Percentiles rank a stretch among this genome's conserved stretches.
phyloP scores from a whole-genome alignment of 805 yeast species.

The Kodamaea laetipori region DNA sequence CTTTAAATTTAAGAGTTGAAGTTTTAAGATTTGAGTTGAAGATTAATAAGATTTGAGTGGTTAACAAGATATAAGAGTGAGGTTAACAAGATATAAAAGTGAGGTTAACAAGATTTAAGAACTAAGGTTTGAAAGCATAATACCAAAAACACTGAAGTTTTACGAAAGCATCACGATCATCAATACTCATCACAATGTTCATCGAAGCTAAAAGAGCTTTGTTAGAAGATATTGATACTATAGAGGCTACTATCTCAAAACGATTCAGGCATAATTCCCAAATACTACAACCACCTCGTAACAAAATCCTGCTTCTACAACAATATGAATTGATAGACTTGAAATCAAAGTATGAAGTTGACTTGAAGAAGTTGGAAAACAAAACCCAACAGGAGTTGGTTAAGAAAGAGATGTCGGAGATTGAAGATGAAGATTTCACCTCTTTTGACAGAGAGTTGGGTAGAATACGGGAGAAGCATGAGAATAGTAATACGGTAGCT shows the following conservation, averaged over 20 bases:
- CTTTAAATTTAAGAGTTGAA: not conserved
- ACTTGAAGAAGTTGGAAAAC: conserved; percentile 8
- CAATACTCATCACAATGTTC: conserved; percentile 20
- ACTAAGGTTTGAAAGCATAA: not conserved
- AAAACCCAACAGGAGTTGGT: conserved; percentile 11
- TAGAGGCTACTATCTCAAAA: conserved; percentile 66
- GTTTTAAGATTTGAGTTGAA: not conserved
- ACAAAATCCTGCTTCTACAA: conserved; percentile 37
- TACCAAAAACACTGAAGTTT: not conserved
- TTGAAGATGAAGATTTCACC: conserved; percentile 25
- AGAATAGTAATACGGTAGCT: conserved; percentile 20
- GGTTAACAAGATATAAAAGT: no score
- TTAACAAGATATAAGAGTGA: no score
- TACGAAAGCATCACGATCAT: not conserved
- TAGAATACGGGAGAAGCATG: conserved; percentile 25
- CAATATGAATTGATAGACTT: conserved; percentile 67
- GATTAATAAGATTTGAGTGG: no score
- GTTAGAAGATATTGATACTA: conserved; percentile 67
- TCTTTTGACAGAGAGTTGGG: conserved; percentile 41
- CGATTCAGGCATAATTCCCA: conserved; percentile 43
- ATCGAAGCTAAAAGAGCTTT: conserved; percentile 38
- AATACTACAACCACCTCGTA: conserved; percentile 22
- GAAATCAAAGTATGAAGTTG: conserved; percentile 41
- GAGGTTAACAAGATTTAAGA: no score
- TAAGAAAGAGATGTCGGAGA: conserved; percentile 16